A percentile compares a stretch with the other conserved stretches of the same genome.
These are phyloP conservation scores for Neoboletus subvelutipes DNA, from an alignment of 768 basidiomycete species.

Conservation along the genomic window DNA sequence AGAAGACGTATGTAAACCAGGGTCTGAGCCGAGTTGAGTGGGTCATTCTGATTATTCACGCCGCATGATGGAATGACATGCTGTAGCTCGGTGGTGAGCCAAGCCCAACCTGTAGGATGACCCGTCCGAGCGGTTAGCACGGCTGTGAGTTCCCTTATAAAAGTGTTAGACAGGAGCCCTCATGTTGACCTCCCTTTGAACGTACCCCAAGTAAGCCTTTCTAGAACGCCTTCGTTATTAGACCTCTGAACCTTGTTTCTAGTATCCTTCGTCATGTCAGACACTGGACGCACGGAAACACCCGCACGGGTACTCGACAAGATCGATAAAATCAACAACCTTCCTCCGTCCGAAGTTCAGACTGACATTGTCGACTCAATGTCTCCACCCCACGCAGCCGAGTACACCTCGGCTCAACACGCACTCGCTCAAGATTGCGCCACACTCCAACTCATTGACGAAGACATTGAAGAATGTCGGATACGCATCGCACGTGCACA, in stretches of 20 bases:
- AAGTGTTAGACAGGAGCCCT: neutral
- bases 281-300: neutral
- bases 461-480: slow-evolving; percentile 21
- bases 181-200: neutral
- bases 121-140: neutral
- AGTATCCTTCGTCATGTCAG: slow-evolving; percentile 8
- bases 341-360: slow-evolving; percentile 1
- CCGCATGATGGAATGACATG: slow-evolving; percentile 1
- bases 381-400: slow-evolving; percentile 19
- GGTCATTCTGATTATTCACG: slow-evolving; percentile 5
- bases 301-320: neutral
- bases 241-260: neutral
- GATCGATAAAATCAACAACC: neutral
- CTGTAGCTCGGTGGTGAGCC: slow-evolving; percentile 7
- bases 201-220: slow-evolving; percentile 9
- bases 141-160: slow-evolving; percentile 8
- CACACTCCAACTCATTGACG: slow-evolving; percentile 15
- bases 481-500: slow-evolving; percentile 12
- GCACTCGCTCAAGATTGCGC: slow-evolving; percentile 19
- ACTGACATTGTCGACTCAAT: slow-evolving; percentile 23
- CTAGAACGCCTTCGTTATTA: neutral
- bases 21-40: neutral
- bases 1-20: neutral
- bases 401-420: slow-evolving; percentile 17
- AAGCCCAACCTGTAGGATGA: slow-evolving; percentile 7